A percentile compares a stretch with the other conserved stretches of the same genome.
These are phyloP conservation scores for Helianthus tuberosus DNA, from an alignment of 129 eudicot genomes.

Conservation along the genomic window DNA sequence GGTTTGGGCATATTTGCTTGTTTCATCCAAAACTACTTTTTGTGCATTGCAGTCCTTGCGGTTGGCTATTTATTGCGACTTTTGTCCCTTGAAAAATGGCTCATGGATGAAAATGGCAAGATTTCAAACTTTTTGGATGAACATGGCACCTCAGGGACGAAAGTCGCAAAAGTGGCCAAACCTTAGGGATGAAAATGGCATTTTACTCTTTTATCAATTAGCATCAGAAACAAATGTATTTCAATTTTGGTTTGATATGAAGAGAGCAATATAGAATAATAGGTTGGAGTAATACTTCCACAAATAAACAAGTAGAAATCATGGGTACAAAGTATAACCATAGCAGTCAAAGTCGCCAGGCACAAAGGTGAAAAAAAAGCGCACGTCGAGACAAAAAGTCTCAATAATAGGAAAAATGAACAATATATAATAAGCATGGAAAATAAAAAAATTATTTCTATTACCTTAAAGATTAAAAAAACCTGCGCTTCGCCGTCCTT, in stretches of 20 bases:
- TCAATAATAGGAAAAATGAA: background rate
- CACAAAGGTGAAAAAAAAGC: background rate
- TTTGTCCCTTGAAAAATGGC: too few relatives aligned
- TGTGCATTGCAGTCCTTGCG: too few relatives aligned
- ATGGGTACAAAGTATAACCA: constrained; percentile 1
- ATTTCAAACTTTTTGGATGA: too few relatives aligned
- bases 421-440: background rate
- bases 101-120: too few relatives aligned
- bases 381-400: background rate
- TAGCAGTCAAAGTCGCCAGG: background rate
- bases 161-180: too few relatives aligned
- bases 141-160: too few relatives aligned
- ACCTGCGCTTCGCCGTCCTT: background rate
- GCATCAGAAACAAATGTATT: constrained; percentile 3
- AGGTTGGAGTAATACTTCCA: constrained; percentile 6
- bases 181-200: too few relatives aligned
- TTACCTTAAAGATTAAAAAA: too few relatives aligned
- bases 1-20: too few relatives aligned
- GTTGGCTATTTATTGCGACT: too few relatives aligned
- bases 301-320: constrained; percentile 2
- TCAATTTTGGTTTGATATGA: constrained; percentile 3
- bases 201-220: background rate
- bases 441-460: background rate
- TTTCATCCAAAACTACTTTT: too few relatives aligned
- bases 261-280: background rate